These are phyloP conservation scores for Striga asiatica DNA, from an alignment of 257 asterid genomes.

Conservation along the genomic window DNA sequence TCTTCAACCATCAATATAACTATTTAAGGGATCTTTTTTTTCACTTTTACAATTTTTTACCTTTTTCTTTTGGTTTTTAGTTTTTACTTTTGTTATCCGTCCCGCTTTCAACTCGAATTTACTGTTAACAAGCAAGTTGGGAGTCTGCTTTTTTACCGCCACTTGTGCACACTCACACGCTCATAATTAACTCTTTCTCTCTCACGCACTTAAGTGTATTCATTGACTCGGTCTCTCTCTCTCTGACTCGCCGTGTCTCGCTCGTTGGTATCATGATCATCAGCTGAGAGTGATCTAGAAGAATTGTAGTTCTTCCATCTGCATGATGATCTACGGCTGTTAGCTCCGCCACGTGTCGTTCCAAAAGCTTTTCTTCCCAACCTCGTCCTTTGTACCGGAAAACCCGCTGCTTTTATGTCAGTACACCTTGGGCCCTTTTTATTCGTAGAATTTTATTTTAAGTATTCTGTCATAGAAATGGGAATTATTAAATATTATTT, in stretches of 20 bases:
- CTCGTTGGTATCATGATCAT: constrained; percentile 6
- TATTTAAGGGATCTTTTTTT: constrained; percentile 2
- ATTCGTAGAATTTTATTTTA: too few species aligned
- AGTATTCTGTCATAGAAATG: too few species aligned
- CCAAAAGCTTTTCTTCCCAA: constrained; percentile 29
- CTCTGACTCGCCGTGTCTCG: background rate
- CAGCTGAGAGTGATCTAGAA: constrained; percentile 18
- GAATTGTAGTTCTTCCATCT: constrained; percentile 16
- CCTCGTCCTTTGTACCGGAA: constrained; percentile 56
- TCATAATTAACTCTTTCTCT: background rate
- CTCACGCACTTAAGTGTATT: constrained; percentile 13
- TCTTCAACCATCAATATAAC: constrained; percentile 18
- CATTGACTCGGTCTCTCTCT: background rate
- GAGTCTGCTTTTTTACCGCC: background rate
- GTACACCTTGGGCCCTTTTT: constrained; percentile 14
- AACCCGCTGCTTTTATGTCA: constrained; percentile 71
- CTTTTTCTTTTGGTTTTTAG: background rate
- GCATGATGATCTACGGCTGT: constrained; percentile 27
- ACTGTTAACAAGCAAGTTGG: background rate
- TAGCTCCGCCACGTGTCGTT: constrained; percentile 27
- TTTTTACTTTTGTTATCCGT: background rate
- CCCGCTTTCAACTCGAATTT: background rate
- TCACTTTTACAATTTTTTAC: too few species aligned
- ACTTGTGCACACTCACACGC: background rate
- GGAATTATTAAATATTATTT: too few species aligned